These are phyloP conservation scores for Monascus purpureus DNA, from an alignment of 495 filamentous ascomycete genomes.

Conservation along the genomic window DNA sequence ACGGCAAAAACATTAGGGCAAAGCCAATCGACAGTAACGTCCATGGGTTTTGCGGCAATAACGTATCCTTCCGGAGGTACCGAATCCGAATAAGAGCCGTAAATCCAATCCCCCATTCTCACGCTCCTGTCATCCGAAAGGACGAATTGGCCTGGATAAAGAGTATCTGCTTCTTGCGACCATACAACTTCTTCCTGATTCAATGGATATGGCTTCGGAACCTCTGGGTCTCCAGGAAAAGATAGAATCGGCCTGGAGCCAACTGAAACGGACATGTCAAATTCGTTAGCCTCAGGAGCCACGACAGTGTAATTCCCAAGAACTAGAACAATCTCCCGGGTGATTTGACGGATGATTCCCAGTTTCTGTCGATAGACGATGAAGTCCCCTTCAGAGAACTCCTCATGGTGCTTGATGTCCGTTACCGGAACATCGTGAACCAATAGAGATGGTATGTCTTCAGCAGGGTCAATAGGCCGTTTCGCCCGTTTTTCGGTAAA, in stretches of 20 bases:
- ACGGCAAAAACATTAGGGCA: slow-evolving; percentile 25
- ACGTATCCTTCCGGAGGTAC: slow-evolving; percentile 30
- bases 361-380: slow-evolving; percentile 13
- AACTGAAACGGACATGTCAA: slow-evolving; percentile 7
- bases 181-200: too few species aligned
- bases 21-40: slow-evolving; percentile 37
- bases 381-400: slow-evolving; percentile 9
- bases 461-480: neutral
- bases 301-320: slow-evolving; percentile 3
- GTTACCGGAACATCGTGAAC: slow-evolving; percentile 5
- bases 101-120: too few species aligned
- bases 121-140: too few species aligned
- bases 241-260: slow-evolving; percentile 3
- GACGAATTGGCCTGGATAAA: too few species aligned
- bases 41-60: slow-evolving; percentile 26
- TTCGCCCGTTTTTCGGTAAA: slow-evolving; percentile 7
- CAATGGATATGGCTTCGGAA: too few species aligned
- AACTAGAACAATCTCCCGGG: slow-evolving; percentile 10
- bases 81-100: too few species aligned
- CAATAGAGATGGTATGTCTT: slow-evolving; percentile 1
- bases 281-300: slow-evolving; percentile 1
- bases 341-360: slow-evolving; percentile 8
- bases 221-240: slow-evolving; percentile 1
- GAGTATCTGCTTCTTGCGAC: too few species aligned
- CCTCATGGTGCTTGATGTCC: slow-evolving; percentile 7